These are phyloP conservation scores for Parascedosporium putredinis DNA, from an alignment of 2,329 filamentous ascomycete genomes.

Conservation along the genomic window DNA sequence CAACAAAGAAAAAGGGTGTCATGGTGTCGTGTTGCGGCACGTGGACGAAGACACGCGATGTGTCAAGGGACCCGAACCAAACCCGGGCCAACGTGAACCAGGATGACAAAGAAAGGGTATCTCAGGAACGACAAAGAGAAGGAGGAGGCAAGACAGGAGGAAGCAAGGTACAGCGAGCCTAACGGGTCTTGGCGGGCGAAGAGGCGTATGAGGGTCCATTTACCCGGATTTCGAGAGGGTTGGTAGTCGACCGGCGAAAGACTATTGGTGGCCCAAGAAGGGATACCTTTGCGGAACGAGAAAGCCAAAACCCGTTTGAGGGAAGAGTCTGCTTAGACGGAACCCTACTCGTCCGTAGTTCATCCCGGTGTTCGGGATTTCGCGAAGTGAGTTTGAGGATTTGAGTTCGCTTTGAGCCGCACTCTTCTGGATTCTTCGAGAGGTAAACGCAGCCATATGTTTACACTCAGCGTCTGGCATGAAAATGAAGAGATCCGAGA, in stretches of 20 bases:
- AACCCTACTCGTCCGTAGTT: neutral
- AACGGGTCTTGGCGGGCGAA: neutral
- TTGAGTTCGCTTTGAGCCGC: neutral
- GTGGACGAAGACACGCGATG: neutral
- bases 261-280: neutral
- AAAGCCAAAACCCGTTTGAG: neutral
- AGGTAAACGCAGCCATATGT: too few species aligned
- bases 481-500: too few species aligned
- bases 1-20: too few species aligned
- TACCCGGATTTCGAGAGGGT: conserved; percentile 1
- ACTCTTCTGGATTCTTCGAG: too few species aligned
- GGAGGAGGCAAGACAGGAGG: neutral
- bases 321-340: neutral
- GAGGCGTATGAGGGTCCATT: neutral
- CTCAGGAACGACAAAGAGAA: too few species aligned
- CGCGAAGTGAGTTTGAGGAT: neutral
- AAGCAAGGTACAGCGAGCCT: neutral
- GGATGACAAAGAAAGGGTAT: too few species aligned
- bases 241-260: neutral
- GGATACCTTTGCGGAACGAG: too few species aligned
- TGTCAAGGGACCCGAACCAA: too few species aligned
- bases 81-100: too few species aligned
- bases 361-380: neutral
- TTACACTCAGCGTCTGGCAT: too few species aligned
- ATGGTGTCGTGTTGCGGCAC: neutral